These are phyloP conservation scores for Closterium sp. DNA, from an alignment of 139 green algal species.

Conservation along the genomic window DNA sequence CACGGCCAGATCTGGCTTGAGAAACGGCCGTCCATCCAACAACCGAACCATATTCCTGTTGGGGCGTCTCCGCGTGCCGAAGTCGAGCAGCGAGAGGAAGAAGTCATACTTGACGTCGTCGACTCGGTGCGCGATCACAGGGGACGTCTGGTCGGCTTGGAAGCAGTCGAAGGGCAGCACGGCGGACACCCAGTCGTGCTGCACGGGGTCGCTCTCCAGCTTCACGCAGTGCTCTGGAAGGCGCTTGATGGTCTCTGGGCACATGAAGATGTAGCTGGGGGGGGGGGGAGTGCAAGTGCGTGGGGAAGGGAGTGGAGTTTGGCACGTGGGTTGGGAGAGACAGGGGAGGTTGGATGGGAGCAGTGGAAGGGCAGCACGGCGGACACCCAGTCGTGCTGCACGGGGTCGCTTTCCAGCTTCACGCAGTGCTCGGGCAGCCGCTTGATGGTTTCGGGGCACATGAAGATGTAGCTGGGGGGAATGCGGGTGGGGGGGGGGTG, in stretches of 20 bases:
- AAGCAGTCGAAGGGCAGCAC: not conserved
- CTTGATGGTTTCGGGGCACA: slow-evolving; percentile 17
- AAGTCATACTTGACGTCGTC: not conserved
- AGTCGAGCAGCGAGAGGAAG: not conserved
- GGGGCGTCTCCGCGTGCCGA: no score
- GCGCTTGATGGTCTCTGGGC: slow-evolving; percentile 1
- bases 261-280: not conserved
- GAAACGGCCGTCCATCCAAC: no score
- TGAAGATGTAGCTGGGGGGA: not conserved
- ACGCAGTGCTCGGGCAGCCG: slow-evolving; percentile 18
- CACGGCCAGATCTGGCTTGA: no score
- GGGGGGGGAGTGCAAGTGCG: no score
- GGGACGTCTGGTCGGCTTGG: not conserved
- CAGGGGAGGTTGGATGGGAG: not conserved
- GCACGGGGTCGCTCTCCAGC: no score
- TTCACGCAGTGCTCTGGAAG: slow-evolving; percentile 19
- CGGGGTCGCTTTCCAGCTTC: not conserved
- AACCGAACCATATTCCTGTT: no score
- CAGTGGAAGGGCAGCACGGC: not conserved
- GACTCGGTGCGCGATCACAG: no score
- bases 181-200: slow-evolving; percentile 1
- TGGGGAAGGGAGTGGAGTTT: no score
- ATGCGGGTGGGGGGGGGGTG: no score
- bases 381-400: not conserved
- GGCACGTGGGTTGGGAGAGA: not conserved